These are phyloP conservation scores for Begonia peltatifolia DNA, from an alignment of 306 rosid species.

Conservation along the genomic window DNA sequence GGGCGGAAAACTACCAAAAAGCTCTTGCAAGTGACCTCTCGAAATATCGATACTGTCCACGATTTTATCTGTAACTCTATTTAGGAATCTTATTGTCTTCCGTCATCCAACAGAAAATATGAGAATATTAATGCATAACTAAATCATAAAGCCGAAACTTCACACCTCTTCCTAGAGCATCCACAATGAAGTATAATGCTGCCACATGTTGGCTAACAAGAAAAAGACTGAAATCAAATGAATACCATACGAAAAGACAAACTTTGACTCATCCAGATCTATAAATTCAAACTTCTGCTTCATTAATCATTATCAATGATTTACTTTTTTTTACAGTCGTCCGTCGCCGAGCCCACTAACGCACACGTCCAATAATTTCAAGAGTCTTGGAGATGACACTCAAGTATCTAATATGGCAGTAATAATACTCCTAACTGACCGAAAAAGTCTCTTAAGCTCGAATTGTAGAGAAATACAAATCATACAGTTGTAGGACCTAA, in stretches of 20 bases:
- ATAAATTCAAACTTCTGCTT: too few relatives aligned
- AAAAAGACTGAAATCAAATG: too few relatives aligned
- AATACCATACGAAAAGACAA: too few relatives aligned
- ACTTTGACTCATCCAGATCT: too few relatives aligned
- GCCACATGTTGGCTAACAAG: too few relatives aligned
- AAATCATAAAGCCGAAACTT: neutral
- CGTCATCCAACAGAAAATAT: constrained; percentile 2
- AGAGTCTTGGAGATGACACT: too few relatives aligned
- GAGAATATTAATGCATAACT: neutral
- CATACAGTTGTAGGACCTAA: neutral
- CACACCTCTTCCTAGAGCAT: neutral
- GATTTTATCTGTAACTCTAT: constrained; percentile 29
- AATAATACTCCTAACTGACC: too few relatives aligned
- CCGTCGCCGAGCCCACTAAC: too few relatives aligned
- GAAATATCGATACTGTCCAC: constrained; percentile 48
- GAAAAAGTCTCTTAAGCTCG: too few relatives aligned
- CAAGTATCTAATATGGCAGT: neutral
- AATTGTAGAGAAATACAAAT: neutral
- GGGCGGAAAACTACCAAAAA: constrained; percentile 66
- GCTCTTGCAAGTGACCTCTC: constrained; percentile 64
- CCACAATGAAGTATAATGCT: neutral
- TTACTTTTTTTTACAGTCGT: too few relatives aligned
- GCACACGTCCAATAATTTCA: too few relatives aligned
- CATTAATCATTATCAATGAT: too few relatives aligned
- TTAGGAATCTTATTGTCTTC: constrained; percentile 27